Evolutionary conservation across 2,329 filamentous ascomycete species (phyloP), one percentile per base, ranked within the genome.

Genomic region (Alternaria brassicicola): DNA sequence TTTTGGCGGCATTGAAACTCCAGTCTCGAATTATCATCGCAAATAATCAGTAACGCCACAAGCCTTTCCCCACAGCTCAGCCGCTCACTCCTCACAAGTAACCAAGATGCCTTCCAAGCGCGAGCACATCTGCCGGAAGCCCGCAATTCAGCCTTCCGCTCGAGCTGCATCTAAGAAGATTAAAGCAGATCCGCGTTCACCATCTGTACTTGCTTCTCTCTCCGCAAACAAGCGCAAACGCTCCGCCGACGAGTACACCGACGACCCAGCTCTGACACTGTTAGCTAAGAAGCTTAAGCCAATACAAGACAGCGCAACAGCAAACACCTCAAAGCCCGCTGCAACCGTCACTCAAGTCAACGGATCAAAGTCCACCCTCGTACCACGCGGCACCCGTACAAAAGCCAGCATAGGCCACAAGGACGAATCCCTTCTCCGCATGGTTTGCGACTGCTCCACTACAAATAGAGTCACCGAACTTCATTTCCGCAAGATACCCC

Each of bases 401-500:
- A 56, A 41, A 3, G 66, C 66, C 15, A 59, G 17, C 2, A 5
- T 61, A 12, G 59, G 61, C 28, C 52, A 47, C 2, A 36, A 49
- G 25, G 52, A 67, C 17, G 21, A 23, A 2, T 50, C 58, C 5
- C 41, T 69, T 17, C 53, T 69, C 3, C 60, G 36, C 43, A 65
- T 69, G 48, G 26, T 63, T 8, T 66, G 66, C 55, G 41, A 58
- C 9, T 52, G 64, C 52, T 35, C 28, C 39, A 35, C 21, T 7
- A 63, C 52, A 1, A 41, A 35, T 10, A 43, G 48, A 33, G 23
- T 15, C 17, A 64, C 61, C 41, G 61, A 65, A 21, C 55, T 67
- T 0, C 62, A 60, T 51, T 70, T 69, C 59, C 63, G 59, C 39
- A 62, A 63, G 30, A 58, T 69, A 12, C 48, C 61, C 1, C 59